Evolutionary conservation across 2,329 filamentous ascomycete genomes (phyloP).

Genomic region (Aspergillus ochraceus): DNA sequence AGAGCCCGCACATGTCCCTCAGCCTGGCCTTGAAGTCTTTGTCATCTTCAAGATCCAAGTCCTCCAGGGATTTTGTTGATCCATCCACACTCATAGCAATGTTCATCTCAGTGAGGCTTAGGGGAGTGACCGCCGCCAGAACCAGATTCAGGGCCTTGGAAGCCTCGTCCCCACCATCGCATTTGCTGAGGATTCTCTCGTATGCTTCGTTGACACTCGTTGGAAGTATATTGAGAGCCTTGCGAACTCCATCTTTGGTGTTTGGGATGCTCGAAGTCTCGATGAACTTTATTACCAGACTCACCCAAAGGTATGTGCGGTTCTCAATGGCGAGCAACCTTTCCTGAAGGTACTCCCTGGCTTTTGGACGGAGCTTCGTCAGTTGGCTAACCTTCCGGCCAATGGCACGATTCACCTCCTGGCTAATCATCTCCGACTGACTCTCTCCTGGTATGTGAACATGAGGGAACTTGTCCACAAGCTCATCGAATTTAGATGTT

Average conservation of each 20-base stretch:
- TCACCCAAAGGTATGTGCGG: constrained; percentile 42
- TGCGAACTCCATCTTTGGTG: constrained; percentile 6
- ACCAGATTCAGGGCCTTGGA: constrained; percentile 16
- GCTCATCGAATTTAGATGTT: constrained; percentile 20
- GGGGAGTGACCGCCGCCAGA: constrained; percentile 9
- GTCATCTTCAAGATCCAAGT: constrained; percentile 15
- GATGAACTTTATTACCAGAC: constrained; percentile 37
- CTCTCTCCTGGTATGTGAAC: constrained; percentile 41
- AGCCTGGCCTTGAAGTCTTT: constrained; percentile 11
- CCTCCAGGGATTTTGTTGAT: constrained; percentile 9
- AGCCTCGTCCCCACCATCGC: constrained; percentile 6
- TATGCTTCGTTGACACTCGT: constrained; percentile 32
- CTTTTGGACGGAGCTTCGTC: background rate
- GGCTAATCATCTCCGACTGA: constrained; percentile 34
- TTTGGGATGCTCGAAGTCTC: constrained; percentile 21
- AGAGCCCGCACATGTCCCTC: constrained; percentile 17
- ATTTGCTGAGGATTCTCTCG: constrained; percentile 19
- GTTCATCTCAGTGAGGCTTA: constrained; percentile 10
- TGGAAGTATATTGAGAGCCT: constrained; percentile 20
- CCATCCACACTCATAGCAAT: constrained; percentile 6
- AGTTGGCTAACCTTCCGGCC: constrained; percentile 25
- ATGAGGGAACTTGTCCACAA: constrained; percentile 23
- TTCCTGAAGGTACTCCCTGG: constrained; percentile 14
- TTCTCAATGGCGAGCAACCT: constrained; percentile 14
- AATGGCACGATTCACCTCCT: constrained; percentile 40